Evolutionary conservation across 2,329 filamentous ascomycete genomes (phyloP).

Genomic region (Neocucurbitaria cava): DNA sequence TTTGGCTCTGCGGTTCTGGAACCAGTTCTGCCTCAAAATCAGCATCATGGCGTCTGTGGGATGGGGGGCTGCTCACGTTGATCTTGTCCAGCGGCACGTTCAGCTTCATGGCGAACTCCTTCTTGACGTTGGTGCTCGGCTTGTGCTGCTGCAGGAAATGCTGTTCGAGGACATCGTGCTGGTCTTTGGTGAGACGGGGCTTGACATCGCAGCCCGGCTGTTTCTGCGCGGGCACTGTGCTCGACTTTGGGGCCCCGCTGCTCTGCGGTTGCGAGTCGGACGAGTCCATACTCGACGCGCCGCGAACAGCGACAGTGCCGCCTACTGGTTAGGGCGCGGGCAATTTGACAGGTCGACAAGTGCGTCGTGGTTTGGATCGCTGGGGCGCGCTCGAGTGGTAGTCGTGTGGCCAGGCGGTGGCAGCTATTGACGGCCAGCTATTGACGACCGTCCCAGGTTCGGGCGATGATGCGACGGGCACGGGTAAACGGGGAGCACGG

Average conservation of each 20-base stretch:
- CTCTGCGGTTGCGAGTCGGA: slow-evolving; percentile 25
- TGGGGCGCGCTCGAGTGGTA: slow-evolving; percentile 5
- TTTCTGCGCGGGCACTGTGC: slow-evolving; percentile 29
- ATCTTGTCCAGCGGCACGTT: slow-evolving; percentile 61
- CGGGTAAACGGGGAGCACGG: slow-evolving; percentile 12
- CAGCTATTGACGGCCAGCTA: background rate
- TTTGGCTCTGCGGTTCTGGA: slow-evolving; percentile 61
- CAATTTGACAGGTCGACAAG: slow-evolving; percentile 3
- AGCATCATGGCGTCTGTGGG: slow-evolving; percentile 25
- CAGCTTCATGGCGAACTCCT: slow-evolving; percentile 56
- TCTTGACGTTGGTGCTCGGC: slow-evolving; percentile 59
- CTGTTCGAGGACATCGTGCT: slow-evolving; percentile 60
- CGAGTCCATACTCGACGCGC: slow-evolving; percentile 38
- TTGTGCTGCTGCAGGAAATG: slow-evolving; percentile 58
- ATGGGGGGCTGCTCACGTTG: slow-evolving; percentile 53
- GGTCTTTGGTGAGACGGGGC: slow-evolving; percentile 60
- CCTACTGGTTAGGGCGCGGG: slow-evolving; percentile 17
- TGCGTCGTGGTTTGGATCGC: background rate
- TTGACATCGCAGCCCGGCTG: slow-evolving; percentile 54
- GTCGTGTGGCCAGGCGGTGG: slow-evolving; percentile 1
- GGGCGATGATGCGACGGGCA: slow-evolving; percentile 18
- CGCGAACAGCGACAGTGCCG: slow-evolving; percentile 26
- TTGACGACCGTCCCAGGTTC: background rate
- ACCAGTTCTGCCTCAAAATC: slow-evolving; percentile 57
- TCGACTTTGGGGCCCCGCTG: slow-evolving; percentile 20